Conservation (phyloP, 371 early-diverging fungal genomes). For the Mucor lusitanicus region DNA sequence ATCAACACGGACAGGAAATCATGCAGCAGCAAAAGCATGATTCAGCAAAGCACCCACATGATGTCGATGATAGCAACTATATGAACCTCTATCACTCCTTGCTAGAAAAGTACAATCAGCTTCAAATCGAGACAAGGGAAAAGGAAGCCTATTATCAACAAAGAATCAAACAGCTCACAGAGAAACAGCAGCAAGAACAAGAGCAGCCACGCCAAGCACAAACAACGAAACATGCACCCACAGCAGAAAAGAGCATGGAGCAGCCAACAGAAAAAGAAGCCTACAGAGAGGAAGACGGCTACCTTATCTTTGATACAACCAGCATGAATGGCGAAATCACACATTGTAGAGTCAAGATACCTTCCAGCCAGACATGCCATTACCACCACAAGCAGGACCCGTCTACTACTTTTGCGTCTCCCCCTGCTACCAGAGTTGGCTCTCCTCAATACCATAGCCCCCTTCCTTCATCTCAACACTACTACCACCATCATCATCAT, state of each 20-base stretch:
- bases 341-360: slow-evolving; percentile 41
- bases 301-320: slow-evolving; percentile 33
- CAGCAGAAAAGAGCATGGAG: background rate
- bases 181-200: slow-evolving; percentile 22
- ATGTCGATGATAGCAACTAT: background rate
- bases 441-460: slow-evolving; percentile 20
- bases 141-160: slow-evolving; percentile 9
- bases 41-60: background rate
- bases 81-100: background rate
- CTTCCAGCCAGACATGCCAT: slow-evolving; percentile 14
- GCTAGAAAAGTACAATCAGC: slow-evolving; percentile 6
- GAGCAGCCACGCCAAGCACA: slow-evolving; percentile 8
- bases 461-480: background rate
- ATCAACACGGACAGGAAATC: slow-evolving; percentile 6
- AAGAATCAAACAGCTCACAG: background rate
- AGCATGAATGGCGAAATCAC: slow-evolving; percentile 35
- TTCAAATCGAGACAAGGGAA: slow-evolving; percentile 10
- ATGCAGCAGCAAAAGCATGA: background rate
- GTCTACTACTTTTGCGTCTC: slow-evolving; percentile 11
- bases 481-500: slow-evolving; percentile 3
- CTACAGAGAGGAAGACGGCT: slow-evolving; percentile 38
- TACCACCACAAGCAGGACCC: background rate
- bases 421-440: slow-evolving; percentile 22
- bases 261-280: background rate
- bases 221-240: background rate